Evolutionary conservation across 179 eudicot genomes (phyloP).

Genomic region (Sideroxylon spinosum): DNA sequence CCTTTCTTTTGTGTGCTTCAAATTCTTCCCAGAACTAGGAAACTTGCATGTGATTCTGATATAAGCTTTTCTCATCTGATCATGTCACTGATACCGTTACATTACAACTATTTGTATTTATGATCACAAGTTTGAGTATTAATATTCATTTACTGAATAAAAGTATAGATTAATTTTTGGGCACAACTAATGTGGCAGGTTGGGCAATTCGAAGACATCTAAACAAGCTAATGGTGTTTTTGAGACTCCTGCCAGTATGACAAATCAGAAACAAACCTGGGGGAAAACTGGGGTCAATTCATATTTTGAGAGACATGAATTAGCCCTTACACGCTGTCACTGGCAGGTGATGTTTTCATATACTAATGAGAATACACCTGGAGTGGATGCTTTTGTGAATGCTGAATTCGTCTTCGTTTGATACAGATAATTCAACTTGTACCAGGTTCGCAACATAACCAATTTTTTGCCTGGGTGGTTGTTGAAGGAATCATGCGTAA

Average conservation of each 20-base stretch:
- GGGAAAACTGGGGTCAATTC: constrained; percentile 69
- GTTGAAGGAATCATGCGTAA: constrained; percentile 78
- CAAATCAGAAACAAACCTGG: constrained; percentile 34
- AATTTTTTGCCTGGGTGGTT: constrained; percentile 78
- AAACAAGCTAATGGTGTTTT: constrained; percentile 33
- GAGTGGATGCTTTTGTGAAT: constrained; percentile 15
- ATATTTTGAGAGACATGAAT: constrained; percentile 79
- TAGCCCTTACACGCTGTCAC: constrained; percentile 59
- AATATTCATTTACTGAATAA: neutral
- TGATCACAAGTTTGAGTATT: neutral
- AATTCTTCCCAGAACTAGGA: neutral
- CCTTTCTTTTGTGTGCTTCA: neutral
- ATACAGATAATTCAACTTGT: constrained; percentile 81
- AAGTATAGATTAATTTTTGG: neutral
- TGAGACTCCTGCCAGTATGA: constrained; percentile 30
- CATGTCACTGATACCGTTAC: neutral
- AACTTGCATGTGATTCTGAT: neutral
- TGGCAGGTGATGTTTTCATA: constrained; percentile 67
- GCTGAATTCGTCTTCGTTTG: constrained; percentile 9
- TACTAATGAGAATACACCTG: neutral
- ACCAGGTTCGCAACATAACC: constrained; percentile 63
- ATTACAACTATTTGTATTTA: neutral
- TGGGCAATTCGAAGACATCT: constrained; percentile 35
- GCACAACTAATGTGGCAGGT: constrained; percentile 37
- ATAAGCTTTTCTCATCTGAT: neutral